Base-by-base conservation (phyloP, 2,329 filamentous ascomycete genomes). In the Paecilomyces sp. region DNA sequence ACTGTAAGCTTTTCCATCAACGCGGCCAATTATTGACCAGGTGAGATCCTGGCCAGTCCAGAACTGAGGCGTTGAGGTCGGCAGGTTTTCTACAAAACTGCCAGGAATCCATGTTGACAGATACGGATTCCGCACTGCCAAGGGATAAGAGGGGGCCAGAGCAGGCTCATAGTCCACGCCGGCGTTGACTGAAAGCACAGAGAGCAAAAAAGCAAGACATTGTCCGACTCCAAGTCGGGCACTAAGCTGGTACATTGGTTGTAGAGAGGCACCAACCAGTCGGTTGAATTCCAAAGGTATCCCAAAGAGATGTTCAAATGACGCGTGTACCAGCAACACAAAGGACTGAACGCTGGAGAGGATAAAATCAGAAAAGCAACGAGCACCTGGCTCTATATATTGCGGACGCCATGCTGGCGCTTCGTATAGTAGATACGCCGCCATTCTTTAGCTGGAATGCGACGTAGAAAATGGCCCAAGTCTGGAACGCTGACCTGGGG, bases 91-190 rank as follows among this genome's bases (percentile, higher is more conserved):
- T 7, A 74, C 69, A 54, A 71, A 68, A 58, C 74, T 69, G 52
- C 75, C 73, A 13, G 77, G 76, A 62, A 80, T 72, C 77, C 77
- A 80, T 65, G 72, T 66, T 56, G 75, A 78, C 15, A 78, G 68
- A 61, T 78, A 79, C 36, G 76, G 76, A 60, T 74, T 77, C 41
- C 73, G 72, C 15, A 79, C 77, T 9, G 76, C 77, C 54, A 79
- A 62, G 1, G 77, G 77, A 63, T 78, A 79, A 1, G 77, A 78
- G 4, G 77, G 77, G 8, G 77, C 75, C 25, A 68, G 61, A 4
- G 71, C 66, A 24, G 71, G 70, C 12, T 63, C 61, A 60, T 72
- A 58, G 25, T 54, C 36, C 15, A 41, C 25, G 36, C 22, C 41
- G 9, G 57, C 57, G 25, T 41, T 41, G 28, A 34, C 57, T 18